phyloP scores from a whole-genome alignment of 1,139 yeast species.

The Spathaspora sp. region DNA sequence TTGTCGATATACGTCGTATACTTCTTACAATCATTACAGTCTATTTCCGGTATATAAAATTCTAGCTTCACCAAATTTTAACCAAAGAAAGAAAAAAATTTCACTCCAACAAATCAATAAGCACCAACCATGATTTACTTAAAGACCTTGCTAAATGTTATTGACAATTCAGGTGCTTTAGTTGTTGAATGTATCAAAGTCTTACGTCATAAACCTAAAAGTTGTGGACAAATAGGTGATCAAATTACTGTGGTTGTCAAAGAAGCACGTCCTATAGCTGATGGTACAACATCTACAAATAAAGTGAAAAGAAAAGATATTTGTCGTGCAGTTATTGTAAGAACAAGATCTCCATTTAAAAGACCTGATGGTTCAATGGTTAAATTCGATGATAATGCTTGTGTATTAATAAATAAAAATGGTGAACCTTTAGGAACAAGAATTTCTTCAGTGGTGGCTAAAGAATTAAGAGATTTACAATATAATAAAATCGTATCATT shows the following conservation, averaged over 20 bases:
- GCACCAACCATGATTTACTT: constrained; percentile 66
- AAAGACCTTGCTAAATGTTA: constrained; percentile 84
- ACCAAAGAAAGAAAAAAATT: not conserved
- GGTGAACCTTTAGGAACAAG: constrained; percentile 96
- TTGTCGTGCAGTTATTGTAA: constrained; percentile 91
- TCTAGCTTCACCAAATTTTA: not conserved
- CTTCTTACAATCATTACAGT: not conserved
- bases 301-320: constrained; percentile 94
- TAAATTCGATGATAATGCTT: constrained; percentile 94
- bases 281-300: constrained; percentile 70
- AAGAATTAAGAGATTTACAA: constrained; percentile 82
- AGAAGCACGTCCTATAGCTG: constrained; percentile 74
- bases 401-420: constrained; percentile 87
- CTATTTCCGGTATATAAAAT: constrained; percentile 5
- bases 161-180: constrained; percentile 95
- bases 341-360: constrained; percentile 83
- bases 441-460: constrained; percentile 88
- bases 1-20: constrained; percentile 2
- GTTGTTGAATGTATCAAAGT: constrained; percentile 96
- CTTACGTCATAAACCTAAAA: constrained; percentile 81
- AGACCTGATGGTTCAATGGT: constrained; percentile 88
- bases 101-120: not conserved
- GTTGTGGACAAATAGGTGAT: constrained; percentile 85
- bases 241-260: constrained; percentile 93
- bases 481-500: constrained; percentile 85